These are phyloP conservation scores for Carpinus fangiana DNA, from an alignment of 306 rosid genomes.

Conservation along the genomic window DNA sequence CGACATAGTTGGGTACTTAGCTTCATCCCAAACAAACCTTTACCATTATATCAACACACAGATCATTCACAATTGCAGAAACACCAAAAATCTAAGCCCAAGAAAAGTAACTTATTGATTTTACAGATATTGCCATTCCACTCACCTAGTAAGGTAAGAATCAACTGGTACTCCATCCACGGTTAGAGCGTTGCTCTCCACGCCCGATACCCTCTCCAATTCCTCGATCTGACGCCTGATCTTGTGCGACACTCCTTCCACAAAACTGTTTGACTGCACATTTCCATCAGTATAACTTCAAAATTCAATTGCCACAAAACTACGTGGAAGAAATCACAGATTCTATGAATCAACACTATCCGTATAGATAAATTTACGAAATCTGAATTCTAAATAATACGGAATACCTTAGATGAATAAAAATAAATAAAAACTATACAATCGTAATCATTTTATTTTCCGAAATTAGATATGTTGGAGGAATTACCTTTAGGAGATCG, in stretches of 20 bases:
- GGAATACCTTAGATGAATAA: neutral
- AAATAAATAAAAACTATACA: neutral
- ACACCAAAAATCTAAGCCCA: constrained; percentile 17
- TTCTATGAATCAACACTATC: neutral
- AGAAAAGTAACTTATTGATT: constrained; percentile 9
- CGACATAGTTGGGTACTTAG: constrained; percentile 87
- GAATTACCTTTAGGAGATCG: constrained; percentile 78
- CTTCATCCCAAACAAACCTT: constrained; percentile 97
- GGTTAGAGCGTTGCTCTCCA: constrained; percentile 62
- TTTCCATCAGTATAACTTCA: neutral
- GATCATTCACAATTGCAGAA: neutral
- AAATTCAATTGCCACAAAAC: constrained; percentile 2
- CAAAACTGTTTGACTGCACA: constrained; percentile 75
- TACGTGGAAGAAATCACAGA: neutral
- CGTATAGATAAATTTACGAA: neutral
- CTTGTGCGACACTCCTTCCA: constrained; percentile 86
- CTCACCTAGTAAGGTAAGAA: constrained; percentile 84
- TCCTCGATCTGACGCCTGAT: constrained; percentile 98
- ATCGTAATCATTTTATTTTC: neutral
- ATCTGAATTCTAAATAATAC: neutral
- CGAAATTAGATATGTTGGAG: neutral
- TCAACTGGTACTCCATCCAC: constrained; percentile 97
- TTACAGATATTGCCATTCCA: neutral
- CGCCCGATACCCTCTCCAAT: constrained; percentile 66
- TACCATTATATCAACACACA: neutral